phyloP scores from a whole-genome alignment of 177 flowering plant species.

The Tripterygium wilfordii region DNA sequence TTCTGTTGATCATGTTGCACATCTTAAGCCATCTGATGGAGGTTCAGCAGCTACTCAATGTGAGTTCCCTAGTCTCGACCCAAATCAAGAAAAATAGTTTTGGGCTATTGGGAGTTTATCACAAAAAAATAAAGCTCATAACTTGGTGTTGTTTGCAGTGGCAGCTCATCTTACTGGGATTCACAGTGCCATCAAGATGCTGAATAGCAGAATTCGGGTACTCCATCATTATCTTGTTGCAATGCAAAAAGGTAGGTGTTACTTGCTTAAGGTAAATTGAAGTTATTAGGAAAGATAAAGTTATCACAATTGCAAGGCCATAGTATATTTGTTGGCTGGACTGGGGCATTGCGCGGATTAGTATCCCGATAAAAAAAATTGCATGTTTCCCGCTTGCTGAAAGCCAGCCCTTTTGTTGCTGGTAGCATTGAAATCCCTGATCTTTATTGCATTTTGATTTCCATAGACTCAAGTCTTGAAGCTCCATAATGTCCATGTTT shows the following conservation, averaged over 20 bases:
- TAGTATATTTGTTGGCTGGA: too few species aligned
- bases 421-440: too few species aligned
- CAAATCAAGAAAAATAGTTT: not conserved
- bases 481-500: too few species aligned
- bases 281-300: not conserved
- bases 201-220: slow-evolving; percentile 79
- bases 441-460: too few species aligned
- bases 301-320: not conserved
- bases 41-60: slow-evolving; percentile 98
- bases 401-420: too few species aligned
- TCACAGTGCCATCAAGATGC: slow-evolving; percentile 97
- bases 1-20: slow-evolving; percentile 98
- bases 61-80: slow-evolving; percentile 19
- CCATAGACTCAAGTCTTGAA: too few species aligned
- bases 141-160: slow-evolving; percentile 45
- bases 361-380: too few species aligned
- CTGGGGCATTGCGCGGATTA: too few species aligned
- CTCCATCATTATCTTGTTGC: slow-evolving; percentile 79
- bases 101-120: not conserved
- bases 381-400: too few species aligned
- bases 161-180: slow-evolving; percentile 97
- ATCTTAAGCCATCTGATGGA: slow-evolving; percentile 98
- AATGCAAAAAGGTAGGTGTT: slow-evolving; percentile 92
- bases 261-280: not conserved
- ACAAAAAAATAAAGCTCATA: not conserved